Base-by-base conservation (phyloP, 306 rosid species). In the Pterocarpus macrocarpus region DNA sequence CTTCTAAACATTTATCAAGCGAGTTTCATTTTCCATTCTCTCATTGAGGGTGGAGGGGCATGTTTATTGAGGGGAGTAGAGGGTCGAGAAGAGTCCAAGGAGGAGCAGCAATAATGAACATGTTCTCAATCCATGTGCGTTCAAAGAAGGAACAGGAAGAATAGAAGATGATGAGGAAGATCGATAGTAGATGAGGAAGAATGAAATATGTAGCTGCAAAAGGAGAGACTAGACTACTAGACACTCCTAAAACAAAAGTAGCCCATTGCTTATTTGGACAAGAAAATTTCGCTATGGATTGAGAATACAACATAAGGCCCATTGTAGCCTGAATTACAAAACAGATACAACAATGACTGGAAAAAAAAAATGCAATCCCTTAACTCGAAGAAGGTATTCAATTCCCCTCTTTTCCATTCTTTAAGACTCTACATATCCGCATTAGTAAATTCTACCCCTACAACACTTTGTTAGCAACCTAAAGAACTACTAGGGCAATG, bases 301-400 rank as follows among this genome's bases (percentile, higher is more conserved):
- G 85, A 83, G 73, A 91, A 84, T 86, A 90, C 90, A 89, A 78
- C 28, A 22, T 0, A 84, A 74, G 73, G 82, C 88, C 79, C 4
- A 66, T 61, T 69, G 9, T 75, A 64, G 55, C 89, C 88, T 41
- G 84, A 88, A 82, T 80, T 84, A 88, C 80, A 82, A 75, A 77
- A 87, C 86, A 91, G 79, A 15, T 83, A 88, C 85, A 87, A 59
- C 84, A 81, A 71, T 34, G 41, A 61, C 64, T 67, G 47, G n/a
- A n/a, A 15, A 16, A 52, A 47, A 7, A 43, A 22, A 61, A 73
- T 5, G 82, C 81, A 59, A 66, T 62, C 82, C 87, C 90, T 75
- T 86, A 22, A 22, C 28, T 22, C 28, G 28, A 22, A 22, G 28
- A 22, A 22, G 28, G 28, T 64, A 22, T 64, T 3, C 58, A 65